Percentiles rank a stretch among this genome's conserved stretches.
Evolutionary conservation across 352 stramenopile species (phyloP).

Genomic region (Pythium grandisporangium): DNA sequence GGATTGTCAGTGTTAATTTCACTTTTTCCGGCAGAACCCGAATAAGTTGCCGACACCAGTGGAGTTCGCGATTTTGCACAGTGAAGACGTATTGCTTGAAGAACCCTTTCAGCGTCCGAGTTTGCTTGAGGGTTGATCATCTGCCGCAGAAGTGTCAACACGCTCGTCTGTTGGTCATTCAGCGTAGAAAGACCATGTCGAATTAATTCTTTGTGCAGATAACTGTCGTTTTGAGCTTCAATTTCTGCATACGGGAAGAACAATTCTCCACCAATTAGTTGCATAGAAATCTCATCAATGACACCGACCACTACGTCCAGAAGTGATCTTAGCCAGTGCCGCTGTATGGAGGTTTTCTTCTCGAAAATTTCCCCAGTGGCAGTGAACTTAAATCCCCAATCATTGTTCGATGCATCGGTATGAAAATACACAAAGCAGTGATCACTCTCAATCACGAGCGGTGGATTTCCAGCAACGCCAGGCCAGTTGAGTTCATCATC

Average conservation of each 20-base stretch:
- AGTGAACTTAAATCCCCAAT: conserved; percentile 78
- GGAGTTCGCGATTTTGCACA: too few relatives aligned
- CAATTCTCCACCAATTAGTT: conserved; percentile 35
- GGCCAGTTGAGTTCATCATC: conserved; percentile 76
- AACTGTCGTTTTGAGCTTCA: conserved; percentile 38
- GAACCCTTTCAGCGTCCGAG: conserved; percentile 36
- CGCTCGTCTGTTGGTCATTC: conserved; percentile 44
- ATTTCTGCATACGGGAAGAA: conserved; percentile 37
- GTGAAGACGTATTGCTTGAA: too few relatives aligned
- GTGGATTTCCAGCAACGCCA: conserved; percentile 45
- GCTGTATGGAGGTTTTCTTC: conserved; percentile 35
- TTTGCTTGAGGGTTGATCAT: conserved; percentile 27
- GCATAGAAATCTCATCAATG: conserved; percentile 36
- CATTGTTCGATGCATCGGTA: conserved; percentile 75
- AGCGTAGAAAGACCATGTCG: conserved; percentile 37
- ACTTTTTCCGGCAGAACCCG: too few relatives aligned
- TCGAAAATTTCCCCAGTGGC: conserved; percentile 54
- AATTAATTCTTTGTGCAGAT: conserved; percentile 62
- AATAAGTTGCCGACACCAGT: too few relatives aligned
- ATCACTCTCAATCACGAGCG: conserved; percentile 69
- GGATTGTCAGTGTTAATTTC: conserved; percentile 13
- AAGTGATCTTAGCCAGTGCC: conserved; percentile 59
- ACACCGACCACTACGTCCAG: conserved; percentile 31
- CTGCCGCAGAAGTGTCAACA: conserved; percentile 48
- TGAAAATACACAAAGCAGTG: conserved; percentile 81